Evolutionary conservation across 768 basidiomycete species (phyloP), one percentile per base, ranked within the genome.

Genomic region (Boletales sp.): DNA sequence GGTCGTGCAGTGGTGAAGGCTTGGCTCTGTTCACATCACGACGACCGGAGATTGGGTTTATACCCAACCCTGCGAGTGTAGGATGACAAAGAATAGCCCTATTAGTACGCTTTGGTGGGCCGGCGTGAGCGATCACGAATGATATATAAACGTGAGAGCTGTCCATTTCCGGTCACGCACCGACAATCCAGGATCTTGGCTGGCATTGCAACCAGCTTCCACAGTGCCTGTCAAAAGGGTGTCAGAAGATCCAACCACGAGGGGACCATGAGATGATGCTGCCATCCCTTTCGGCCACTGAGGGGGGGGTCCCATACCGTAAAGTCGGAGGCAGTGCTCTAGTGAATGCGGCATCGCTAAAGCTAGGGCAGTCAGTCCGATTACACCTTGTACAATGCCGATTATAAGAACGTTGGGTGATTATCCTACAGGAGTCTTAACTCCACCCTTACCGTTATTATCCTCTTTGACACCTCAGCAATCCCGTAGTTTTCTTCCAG

Each of bases 341-440:
- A 65, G 54, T 57, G 65, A 69, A 68, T 34, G 67, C 67, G 57
- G 67, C 67, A 68, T 70, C 68, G 62, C 68, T 64, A 70, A 66
- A 60, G 57, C 40, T 32, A 57, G 55, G 58, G 53, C 58, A 59
- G 49, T 54, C 54, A 48, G 45, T 19, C 57, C 55, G 51, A 58
- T 48, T 58, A 50, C 62, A 59, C 53, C 62, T 66, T 47, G 52
- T 46, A 59, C 57, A 57, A 64, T 56, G 54, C 64, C 64, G 67
- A 58, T 68, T 70, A 68, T 68, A 68, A 68, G 67, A 58, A 58
- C 58, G 40, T 60, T 58, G 57, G 48, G 55, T 60, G 67, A 68
- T 67, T 54, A 62, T 69, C 62, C 69, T 61, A 66, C 52, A 54
- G 48, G 58, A 70, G 66, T 66, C 58, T 59, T 68, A 68, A 70